Evolutionary conservation across 2,329 filamentous ascomycete species (phyloP), one percentile per base, ranked within the genome.

Genomic region (Sporothrix protearum): DNA sequence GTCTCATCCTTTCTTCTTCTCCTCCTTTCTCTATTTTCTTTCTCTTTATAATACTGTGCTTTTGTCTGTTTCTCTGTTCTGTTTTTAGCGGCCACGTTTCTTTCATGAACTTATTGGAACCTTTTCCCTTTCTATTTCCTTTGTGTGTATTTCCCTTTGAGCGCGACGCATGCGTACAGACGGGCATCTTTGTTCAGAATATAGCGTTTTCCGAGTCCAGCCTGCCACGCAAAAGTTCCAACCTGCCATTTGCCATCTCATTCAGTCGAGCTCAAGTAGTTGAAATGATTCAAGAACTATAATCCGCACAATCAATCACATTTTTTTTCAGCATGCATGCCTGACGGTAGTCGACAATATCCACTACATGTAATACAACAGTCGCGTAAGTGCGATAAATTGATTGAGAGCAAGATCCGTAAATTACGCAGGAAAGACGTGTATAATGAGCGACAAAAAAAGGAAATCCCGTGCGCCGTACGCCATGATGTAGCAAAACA

Each of bases 401-500:
- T 33, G 16, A 19, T 57, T 42, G 59, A 42, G 25, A 47, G 9
- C 9, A 66, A 30, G n/a, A 22, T 33, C 63, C 64, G 53, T 67
- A 36, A 36, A 49, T 36, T 14, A 51, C 42, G 45, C 42, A 36
- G 33, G 59, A 42, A 33, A 33, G 30, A 49, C 25, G 33, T 42
- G n/a, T 10, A 25, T 36, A 39, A 63, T 25, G 33, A 28, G 12
- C 22, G 3, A 49, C 30, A 25, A 36, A 28, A 47, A 16, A 22
- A 7, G 4, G 12, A 67, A 36, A 22, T 49, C 19, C 64, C 64
- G 28, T 66, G 64, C 64, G 28, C 64, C 64, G 16, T 51, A 66
- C 63, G 63, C 63, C 63, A 33, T 66, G 45, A 42, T 66, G 25
- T 66, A 66, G 42, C 39, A 47, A 66, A 49, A 47, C 42, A 47